A percentile compares a stretch with the other conserved stretches of the same genome.
Evolutionary conservation across 2,329 filamentous ascomycete genomes (phyloP).

Genomic region (Penicillium sp.): DNA sequence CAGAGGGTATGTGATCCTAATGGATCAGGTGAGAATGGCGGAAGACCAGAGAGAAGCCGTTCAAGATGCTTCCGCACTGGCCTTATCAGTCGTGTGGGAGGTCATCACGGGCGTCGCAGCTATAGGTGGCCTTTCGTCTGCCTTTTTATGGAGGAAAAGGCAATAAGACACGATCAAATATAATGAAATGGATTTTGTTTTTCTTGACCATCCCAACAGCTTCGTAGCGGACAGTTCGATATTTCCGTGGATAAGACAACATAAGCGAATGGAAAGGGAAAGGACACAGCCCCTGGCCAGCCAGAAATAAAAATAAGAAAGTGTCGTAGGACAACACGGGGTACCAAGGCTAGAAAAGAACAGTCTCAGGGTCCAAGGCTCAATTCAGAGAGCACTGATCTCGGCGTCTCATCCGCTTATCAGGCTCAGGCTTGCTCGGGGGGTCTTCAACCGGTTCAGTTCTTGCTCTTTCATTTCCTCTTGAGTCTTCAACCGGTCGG

Average conservation of each 20-base stretch:
- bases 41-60: conserved; percentile 10
- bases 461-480: conserved; percentile 34
- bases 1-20: conserved; percentile 14
- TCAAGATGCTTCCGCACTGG: conserved; percentile 17
- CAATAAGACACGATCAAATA: not conserved
- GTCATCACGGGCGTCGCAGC: conserved; percentile 27
- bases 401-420: not conserved
- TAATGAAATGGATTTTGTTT: not conserved
- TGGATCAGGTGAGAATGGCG: conserved; percentile 18
- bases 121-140: conserved; percentile 25
- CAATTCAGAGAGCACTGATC: conserved; percentile 3
- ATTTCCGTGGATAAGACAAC: not conserved
- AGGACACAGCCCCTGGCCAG: not conserved
- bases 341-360: conserved; percentile 3
- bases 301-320: not conserved
- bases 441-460: conserved; percentile 35
- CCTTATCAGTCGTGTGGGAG: conserved; percentile 28
- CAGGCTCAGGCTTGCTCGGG: not conserved
- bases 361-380: not conserved
- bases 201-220: not conserved
- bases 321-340: not conserved
- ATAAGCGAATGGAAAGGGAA: not conserved
- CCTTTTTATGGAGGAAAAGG: conserved; percentile 18
- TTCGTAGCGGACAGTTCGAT: not conserved
- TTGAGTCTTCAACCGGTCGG: conserved; percentile 46